Evolutionary conservation across 2,329 filamentous ascomycete species (phyloP), one percentile per base, ranked within the genome.

Genomic region (Ascomycota sp.): DNA sequence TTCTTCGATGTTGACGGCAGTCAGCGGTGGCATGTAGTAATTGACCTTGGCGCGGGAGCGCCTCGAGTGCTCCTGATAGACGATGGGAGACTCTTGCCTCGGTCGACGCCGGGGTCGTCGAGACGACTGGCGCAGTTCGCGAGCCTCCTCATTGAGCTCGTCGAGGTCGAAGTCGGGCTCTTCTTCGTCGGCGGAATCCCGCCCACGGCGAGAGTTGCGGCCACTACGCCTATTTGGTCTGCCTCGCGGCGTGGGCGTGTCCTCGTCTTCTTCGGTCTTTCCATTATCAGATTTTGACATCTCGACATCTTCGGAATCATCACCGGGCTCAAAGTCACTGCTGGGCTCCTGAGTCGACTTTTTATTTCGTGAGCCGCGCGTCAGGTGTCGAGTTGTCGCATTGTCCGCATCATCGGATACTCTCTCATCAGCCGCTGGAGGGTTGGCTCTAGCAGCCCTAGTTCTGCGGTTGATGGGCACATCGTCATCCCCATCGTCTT

Each of bases 1-100:
- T 31, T 75, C 76, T 39, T 92, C 82, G 1, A 79, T 65, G 25
- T 73, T 64, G 12, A 52, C 53, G 7, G 54, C 49, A 8, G 52
- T 54, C 25, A 85, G 72, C 1, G 81, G 74, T 26, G 80, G 70
- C 44, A 94, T 80, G 33, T 78, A 78, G 51, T 95, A 95, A 48
- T 93, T 80, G 20, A 89, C 77, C 31, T 69, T 57, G 20, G 59
- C 56, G 20, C 69, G 63, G 25, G 65, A 59, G 27, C 65, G 61
- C 31, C 60, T 60, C 13, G 57, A 51, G 7, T 51, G 56, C 38
- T 69, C 53, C 52, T 78, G 60, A 44, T 76, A 65, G 29, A 69
- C 51, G 39, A 78, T 61, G 33, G 64, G 55, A 12, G 68, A 63
- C 20, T 50, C 44, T 39, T 68, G 57, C 38, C 65, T 43, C 35